Percentiles rank a stretch among this genome's conserved stretches.
Evolutionary conservation across 495 filamentous ascomycete species (phyloP).

Genomic region (Penicillium taxi): DNA sequence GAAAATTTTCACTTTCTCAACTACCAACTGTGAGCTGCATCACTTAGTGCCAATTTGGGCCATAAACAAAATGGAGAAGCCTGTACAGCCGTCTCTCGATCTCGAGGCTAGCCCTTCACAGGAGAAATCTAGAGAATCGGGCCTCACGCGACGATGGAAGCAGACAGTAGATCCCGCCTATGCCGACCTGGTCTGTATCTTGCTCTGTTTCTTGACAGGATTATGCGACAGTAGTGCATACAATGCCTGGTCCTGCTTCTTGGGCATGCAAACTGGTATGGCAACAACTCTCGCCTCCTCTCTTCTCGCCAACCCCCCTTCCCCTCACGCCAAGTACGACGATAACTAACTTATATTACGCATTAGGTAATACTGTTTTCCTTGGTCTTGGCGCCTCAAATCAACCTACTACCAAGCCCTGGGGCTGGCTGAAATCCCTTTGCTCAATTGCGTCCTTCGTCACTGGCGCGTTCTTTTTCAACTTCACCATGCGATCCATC

Average conservation of each 20-base stretch:
- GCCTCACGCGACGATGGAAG: constrained; percentile 21
- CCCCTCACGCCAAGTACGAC: too few species aligned
- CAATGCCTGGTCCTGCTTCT: constrained; percentile 54
- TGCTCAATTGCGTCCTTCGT: constrained; percentile 52
- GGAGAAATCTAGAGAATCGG: constrained; percentile 9
- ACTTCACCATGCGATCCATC: constrained; percentile 25
- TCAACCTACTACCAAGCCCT: constrained; percentile 43
- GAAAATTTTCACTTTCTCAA: too few species aligned
- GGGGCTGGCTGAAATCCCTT: constrained; percentile 58
- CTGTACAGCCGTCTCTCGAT: constrained; percentile 11
- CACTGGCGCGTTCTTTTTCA: constrained; percentile 45
- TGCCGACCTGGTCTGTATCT: constrained; percentile 47
- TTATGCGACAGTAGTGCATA: constrained; percentile 55
- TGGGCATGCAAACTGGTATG: constrained; percentile 58
- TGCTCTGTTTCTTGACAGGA: constrained; percentile 50
- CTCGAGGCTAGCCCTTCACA: constrained; percentile 19
- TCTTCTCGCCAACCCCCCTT: neutral
- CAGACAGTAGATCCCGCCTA: constrained; percentile 33
- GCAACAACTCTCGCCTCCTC: too few species aligned
- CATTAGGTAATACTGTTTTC: constrained; percentile 57
- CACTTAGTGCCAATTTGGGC: too few species aligned
- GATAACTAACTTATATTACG: neutral
- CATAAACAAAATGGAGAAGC: constrained; percentile 20
- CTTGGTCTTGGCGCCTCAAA: constrained; percentile 53
- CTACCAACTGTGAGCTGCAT: too few species aligned